A percentile compares a stretch with the other conserved stretches of the same genome.
These are phyloP conservation scores for Pilobolus umbonatus DNA, from an alignment of 192 early-diverging fungal genomes.

Conservation along the genomic window DNA sequence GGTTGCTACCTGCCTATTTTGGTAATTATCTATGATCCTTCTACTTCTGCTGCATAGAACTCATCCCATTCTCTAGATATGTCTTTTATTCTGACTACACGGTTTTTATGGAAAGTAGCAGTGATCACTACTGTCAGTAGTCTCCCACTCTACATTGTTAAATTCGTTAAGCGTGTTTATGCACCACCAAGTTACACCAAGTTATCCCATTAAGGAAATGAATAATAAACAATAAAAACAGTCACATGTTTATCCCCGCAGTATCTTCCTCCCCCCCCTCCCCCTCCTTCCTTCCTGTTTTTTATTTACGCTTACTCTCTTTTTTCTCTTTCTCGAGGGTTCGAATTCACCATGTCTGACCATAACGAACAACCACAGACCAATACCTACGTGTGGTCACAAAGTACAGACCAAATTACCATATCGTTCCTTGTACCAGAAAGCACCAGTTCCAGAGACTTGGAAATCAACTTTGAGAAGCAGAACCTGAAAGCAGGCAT, in stretches of 20 bases:
- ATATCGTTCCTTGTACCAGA: slow-evolving; percentile 37
- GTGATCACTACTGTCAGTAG: slow-evolving; percentile 86
- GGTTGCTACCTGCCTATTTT: slow-evolving; percentile 86
- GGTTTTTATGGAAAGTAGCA: slow-evolving; percentile 87
- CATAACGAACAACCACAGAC: slow-evolving; percentile 30
- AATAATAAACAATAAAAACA: slow-evolving; percentile 5
- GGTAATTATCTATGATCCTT: slow-evolving; percentile 42
- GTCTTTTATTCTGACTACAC: slow-evolving; percentile 75
- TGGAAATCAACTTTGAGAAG: slow-evolving; percentile 32
- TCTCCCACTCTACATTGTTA: slow-evolving; percentile 84
- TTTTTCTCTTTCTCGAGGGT: not conserved
- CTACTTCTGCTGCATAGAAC: not conserved
- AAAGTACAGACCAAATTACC: slow-evolving; percentile 33
- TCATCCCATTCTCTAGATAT: slow-evolving; percentile 50
- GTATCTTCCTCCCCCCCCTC: too few relatives aligned
- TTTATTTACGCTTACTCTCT: not conserved
- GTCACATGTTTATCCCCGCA: not conserved
- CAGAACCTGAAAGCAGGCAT: slow-evolving; percentile 31
- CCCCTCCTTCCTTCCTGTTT: too few relatives aligned
- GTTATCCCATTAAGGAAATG: slow-evolving; percentile 38
- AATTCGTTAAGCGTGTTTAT: slow-evolving; percentile 68
- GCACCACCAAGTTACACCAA: slow-evolving; percentile 90
- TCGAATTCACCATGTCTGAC: not conserved
- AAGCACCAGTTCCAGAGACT: slow-evolving; percentile 24
- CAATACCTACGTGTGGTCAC: slow-evolving; percentile 35